Percentiles rank a stretch among this genome's conserved stretches.
These are phyloP conservation scores for Leccinum solheimii DNA, from an alignment of 1,284 basidiomycete genomes.

Conservation along the genomic window DNA sequence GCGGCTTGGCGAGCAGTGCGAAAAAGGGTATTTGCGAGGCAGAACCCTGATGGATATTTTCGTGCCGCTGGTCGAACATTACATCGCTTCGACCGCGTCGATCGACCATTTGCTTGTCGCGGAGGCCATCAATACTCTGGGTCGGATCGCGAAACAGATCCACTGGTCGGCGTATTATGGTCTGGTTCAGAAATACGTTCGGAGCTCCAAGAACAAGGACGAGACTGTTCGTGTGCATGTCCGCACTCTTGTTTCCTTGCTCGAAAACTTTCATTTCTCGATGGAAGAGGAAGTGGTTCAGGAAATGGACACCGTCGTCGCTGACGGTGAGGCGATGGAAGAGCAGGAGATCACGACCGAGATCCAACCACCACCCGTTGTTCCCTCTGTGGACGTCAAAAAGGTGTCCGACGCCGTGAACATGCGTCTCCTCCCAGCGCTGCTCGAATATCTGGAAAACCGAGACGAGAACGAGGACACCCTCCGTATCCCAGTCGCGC, in stretches of 20 bases:
- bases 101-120: conserved; percentile 90
- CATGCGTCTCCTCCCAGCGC: conserved; percentile 69
- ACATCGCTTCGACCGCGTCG: conserved; percentile 68
- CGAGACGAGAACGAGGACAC: conserved; percentile 85
- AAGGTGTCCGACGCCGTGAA: conserved; percentile 80
- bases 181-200: conserved; percentile 82
- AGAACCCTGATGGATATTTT: conserved; percentile 82
- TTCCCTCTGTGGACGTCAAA: conserved; percentile 33
- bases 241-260: conserved; percentile 81
- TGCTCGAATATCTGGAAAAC: conserved; percentile 79
- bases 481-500: conserved; percentile 84
- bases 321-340: too few relatives aligned
- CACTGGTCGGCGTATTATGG: conserved; percentile 87
- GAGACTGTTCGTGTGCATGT: conserved; percentile 82
- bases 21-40: conserved; percentile 71
- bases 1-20: conserved; percentile 79
- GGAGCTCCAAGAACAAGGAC: conserved; percentile 69
- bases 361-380: not conserved
- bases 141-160: conserved; percentile 72
- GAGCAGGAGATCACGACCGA: too few relatives aligned
- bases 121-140: conserved; percentile 82
- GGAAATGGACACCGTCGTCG: too few relatives aligned
- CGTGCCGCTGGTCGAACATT: conserved; percentile 85
- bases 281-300: too few relatives aligned
- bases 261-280: conserved; percentile 48